These are phyloP conservation scores for Dendrobium chrysotoxum DNA, from an alignment of 106 monocot genomes.

Conservation along the genomic window DNA sequence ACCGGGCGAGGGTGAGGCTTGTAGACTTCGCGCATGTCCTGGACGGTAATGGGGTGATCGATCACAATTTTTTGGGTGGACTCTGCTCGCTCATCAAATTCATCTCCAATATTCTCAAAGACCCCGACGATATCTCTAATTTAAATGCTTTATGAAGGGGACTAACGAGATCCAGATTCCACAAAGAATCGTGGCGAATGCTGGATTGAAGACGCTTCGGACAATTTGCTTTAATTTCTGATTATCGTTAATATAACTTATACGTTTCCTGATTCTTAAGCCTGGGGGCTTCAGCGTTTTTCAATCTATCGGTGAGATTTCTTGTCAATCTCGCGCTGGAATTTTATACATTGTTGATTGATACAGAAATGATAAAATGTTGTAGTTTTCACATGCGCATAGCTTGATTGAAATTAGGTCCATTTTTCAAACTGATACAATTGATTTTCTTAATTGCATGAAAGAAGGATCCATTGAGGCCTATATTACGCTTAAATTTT, in stretches of 20 bases:
- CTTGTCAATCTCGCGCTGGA: not conserved
- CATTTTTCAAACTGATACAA: not conserved
- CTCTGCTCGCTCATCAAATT: conserved; percentile 80
- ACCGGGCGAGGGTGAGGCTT: conserved; percentile 38
- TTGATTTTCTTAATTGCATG: not conserved
- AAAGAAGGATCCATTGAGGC: not conserved
- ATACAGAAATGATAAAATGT: not conserved
- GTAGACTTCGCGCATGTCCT: conserved; percentile 80
- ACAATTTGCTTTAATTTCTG: not conserved
- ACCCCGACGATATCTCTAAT: not conserved
- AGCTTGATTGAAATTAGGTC: not conserved
- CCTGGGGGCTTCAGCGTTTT: not conserved
- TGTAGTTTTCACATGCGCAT: not conserved
- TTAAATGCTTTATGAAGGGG: not conserved
- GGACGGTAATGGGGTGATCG: conserved; percentile 66
- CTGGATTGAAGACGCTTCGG: not conserved
- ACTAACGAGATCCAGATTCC: not conserved
- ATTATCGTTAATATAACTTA: not conserved
- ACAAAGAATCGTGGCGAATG: not conserved
- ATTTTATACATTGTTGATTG: not conserved
- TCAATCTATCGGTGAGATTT: not conserved
- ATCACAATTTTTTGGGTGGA: conserved; percentile 83
- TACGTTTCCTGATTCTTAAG: not conserved
- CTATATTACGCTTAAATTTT: not conserved
- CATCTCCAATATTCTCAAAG: conserved; percentile 24